Percentiles rank a stretch among this genome's conserved stretches.
Conservation (phyloP, 192 early-diverging fungal genomes). For the Rhizophagus sp. region DNA sequence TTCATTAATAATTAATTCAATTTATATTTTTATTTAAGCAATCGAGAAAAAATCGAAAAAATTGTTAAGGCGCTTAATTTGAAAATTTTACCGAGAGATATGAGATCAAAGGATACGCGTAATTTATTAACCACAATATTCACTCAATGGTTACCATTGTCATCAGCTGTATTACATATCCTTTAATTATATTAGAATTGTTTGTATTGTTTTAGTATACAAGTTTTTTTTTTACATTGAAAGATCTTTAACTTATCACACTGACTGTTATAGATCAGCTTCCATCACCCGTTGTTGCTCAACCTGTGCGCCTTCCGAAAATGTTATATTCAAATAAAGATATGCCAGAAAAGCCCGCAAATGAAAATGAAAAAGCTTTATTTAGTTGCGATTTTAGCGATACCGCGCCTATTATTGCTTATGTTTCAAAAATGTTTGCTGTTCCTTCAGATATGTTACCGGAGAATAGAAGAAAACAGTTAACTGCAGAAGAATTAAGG, state of each 20-base stretch:
- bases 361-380: conserved; percentile 72
- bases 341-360: conserved; percentile 48
- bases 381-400: conserved; percentile 66
- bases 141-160: conserved; percentile 93
- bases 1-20: not conserved
- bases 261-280: conserved; percentile 85
- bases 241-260: conserved; percentile 19
- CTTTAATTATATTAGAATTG: conserved; percentile 3
- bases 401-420: conserved; percentile 74
- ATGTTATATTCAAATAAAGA: conserved; percentile 66
- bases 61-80: conserved; percentile 86
- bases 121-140: conserved; percentile 80
- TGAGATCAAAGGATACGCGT: conserved; percentile 80
- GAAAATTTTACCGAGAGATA: conserved; percentile 89
- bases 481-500: conserved; percentile 88
- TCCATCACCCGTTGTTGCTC: conserved; percentile 83
- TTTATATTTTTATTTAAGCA: conserved; percentile 20
- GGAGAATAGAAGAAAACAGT: conserved; percentile 63
- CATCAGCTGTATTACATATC: conserved; percentile 73
- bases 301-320: conserved; percentile 73
- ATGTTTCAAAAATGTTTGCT: conserved; percentile 93
- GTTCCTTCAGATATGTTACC: conserved; percentile 78
- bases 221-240: not conserved
- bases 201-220: not conserved
- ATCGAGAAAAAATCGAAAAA: conserved; percentile 89